Conservation (phyloP, 805 yeast genomes). For the Jamesozyma lodderae region DNA sequence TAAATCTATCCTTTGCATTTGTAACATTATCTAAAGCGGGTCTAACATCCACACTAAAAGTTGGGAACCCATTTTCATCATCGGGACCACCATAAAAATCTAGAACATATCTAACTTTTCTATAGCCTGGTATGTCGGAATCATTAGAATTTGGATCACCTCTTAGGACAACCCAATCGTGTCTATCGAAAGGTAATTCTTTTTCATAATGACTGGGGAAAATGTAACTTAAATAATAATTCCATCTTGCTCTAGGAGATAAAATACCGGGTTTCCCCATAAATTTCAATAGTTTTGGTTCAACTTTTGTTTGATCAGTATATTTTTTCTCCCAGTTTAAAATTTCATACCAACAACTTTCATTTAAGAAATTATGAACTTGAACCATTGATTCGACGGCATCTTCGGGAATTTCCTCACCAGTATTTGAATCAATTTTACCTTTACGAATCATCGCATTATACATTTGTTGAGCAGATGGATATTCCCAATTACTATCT, state of each 20-base stretch:
- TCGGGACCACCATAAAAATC: slow-evolving; percentile 97
- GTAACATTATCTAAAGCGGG: slow-evolving; percentile 76
- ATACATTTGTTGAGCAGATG: slow-evolving; percentile 98
- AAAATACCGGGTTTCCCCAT: slow-evolving; percentile 87
- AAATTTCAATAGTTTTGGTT: slow-evolving; percentile 74
- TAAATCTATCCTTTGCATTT: slow-evolving; percentile 59
- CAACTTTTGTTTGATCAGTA: slow-evolving; percentile 41
- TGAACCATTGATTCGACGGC: slow-evolving; percentile 96
- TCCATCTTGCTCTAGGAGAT: slow-evolving; percentile 75
- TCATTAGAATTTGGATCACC: slow-evolving; percentile 31
- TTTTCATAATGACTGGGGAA: slow-evolving; percentile 67
- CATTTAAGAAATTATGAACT: slow-evolving; percentile 91
- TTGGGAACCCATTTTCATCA: slow-evolving; percentile 79
- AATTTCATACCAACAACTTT: slow-evolving; percentile 96
- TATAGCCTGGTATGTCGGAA: slow-evolving; percentile 40
- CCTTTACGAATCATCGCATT: slow-evolving; percentile 96
- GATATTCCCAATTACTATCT: slow-evolving; percentile 95
- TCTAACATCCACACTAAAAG: slow-evolving; percentile 87
- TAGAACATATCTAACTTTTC: slow-evolving; percentile 78
- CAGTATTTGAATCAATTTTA: slow-evolving; percentile 38
- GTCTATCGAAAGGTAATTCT: slow-evolving; percentile 93
- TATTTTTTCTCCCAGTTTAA: slow-evolving; percentile 82
- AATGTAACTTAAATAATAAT: slow-evolving; percentile 52
- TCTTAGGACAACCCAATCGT: slow-evolving; percentile 94
- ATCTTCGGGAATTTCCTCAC: slow-evolving; percentile 82